A percentile compares a stretch with the other conserved stretches of the same genome.
Conservation (phyloP, 345 rosid species). For the Eucalyptus brandiana region DNA sequence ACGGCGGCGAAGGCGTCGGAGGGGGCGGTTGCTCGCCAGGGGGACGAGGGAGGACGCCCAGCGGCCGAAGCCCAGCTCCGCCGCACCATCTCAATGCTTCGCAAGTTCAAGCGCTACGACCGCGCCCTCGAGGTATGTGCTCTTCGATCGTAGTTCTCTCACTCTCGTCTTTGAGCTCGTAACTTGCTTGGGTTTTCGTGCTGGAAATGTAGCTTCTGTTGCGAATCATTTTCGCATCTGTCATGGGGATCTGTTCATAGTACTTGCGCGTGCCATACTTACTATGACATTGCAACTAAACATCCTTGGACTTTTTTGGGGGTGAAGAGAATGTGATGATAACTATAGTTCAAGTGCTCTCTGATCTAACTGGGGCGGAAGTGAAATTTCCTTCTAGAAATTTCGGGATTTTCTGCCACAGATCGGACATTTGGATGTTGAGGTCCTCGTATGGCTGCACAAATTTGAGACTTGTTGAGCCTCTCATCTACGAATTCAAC, state of each 20-base stretch:
- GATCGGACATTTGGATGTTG: background rate
- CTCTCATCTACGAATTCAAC: background rate
- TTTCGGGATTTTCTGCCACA: background rate
- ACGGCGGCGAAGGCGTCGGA: conserved; percentile 68
- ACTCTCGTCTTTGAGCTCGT: background rate
- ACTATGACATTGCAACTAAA: background rate
- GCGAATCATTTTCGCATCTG: background rate
- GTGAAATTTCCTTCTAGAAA: background rate
- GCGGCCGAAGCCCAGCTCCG: conserved; percentile 73
- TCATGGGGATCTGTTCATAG: background rate
- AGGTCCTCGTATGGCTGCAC: background rate
- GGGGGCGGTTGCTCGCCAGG: conserved; percentile 43
- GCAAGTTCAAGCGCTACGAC: conserved; percentile 75
- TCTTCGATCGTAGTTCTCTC: background rate
- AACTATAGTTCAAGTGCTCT: no score
- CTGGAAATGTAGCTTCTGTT: background rate
- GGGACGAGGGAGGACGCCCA: conserved; percentile 69
- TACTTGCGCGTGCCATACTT: background rate
- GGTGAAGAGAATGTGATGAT: background rate
- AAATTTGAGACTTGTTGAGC: background rate
- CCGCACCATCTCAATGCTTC: conserved; percentile 76
- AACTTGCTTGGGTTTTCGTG: background rate
- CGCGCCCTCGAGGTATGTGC: conserved; percentile 71
- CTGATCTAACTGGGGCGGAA: background rate
- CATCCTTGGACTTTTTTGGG: background rate